phyloP scores from a whole-genome alignment of 306 rosid genomes.

The Rosa rugosa region DNA sequence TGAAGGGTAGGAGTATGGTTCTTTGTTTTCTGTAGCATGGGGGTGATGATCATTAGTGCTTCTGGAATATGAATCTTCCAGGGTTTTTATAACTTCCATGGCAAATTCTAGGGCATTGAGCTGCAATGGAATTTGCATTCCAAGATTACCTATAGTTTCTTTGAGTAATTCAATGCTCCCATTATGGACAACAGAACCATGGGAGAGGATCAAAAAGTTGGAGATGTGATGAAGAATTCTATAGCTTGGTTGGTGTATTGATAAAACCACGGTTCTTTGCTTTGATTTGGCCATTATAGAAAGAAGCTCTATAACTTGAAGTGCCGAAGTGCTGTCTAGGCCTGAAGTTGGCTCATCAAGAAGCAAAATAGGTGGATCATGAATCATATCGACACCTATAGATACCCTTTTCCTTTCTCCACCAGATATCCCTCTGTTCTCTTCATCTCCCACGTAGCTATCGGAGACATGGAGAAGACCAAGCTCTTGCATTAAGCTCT shows the following conservation, averaged over 20 bases:
- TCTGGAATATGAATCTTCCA: slow-evolving; percentile 49
- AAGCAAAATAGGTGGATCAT: slow-evolving; percentile 68
- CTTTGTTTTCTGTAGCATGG: slow-evolving; percentile 16
- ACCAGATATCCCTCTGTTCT: slow-evolving; percentile 79
- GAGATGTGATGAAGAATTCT: slow-evolving; percentile 73
- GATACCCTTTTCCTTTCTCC: slow-evolving; percentile 90
- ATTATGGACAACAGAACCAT: slow-evolving; percentile 64
- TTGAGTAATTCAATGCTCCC: slow-evolving; percentile 71
- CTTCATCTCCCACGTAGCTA: slow-evolving; percentile 81
- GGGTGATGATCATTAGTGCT: not conserved
- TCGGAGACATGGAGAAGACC: slow-evolving; percentile 70
- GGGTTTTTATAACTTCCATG: slow-evolving; percentile 62
- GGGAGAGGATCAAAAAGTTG: slow-evolving; percentile 69
- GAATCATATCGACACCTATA: slow-evolving; percentile 84
- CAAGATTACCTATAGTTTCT: slow-evolving; percentile 45
- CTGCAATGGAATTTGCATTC: slow-evolving; percentile 62
- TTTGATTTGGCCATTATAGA: slow-evolving; percentile 61
- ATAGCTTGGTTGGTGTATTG: slow-evolving; percentile 91
- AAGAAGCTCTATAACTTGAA: slow-evolving; percentile 68
- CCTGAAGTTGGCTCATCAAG: slow-evolving; percentile 92
- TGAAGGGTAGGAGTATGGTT: slow-evolving; percentile 25
- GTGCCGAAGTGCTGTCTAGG: slow-evolving; percentile 61
- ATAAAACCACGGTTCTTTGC: slow-evolving; percentile 62
- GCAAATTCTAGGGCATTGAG: slow-evolving; percentile 78
- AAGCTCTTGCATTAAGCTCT: slow-evolving; percentile 69